Base-by-base conservation (phyloP, 371 early-diverging fungal genomes). In the Zancudomyces culisetae region DNA sequence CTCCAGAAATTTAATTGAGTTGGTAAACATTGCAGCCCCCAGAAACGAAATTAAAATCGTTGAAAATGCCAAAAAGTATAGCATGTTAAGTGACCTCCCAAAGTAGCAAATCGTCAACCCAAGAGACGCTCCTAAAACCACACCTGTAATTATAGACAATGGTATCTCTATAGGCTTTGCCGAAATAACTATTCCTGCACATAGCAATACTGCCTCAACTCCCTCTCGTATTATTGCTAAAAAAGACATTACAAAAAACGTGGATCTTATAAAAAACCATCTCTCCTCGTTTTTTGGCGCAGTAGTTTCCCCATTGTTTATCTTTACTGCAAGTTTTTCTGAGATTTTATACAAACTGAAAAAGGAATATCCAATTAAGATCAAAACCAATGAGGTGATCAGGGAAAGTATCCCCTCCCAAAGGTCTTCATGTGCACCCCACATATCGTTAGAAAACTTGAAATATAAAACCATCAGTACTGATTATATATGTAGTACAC, bases 151-250 rank as follows among this genome's bases (percentile, higher is more conserved):
- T 29, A 75, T 79, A 12, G 90, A 79, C 39, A 85, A 61, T 15
- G 90, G 90, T 52, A 89, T 79, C 1, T 84, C 71, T 26, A 70
- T 70, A 1, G 79, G 74, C 18, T 70, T 60, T 26, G 78, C 76
- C 40, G 73, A 63, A 27, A 85, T 62, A 0, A 81, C 74, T 57
- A 87, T 84, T 41, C 87, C 89, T 52, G 78, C 85, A 45, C 86
- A 74, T 61, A 87, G 83, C 0, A 89, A 75, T 3, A 89, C 72
- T 18, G 81, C 68, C 52, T 65, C 66, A 18, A 89, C 69, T 3
- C 85, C 85, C 69, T 87, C 87, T 24, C 90, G 71, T 35, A 84
- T 62, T 1, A 89, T 75, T 3, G 87, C 84, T 49, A 85, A 61
- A 52, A 82, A 79, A 1, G 90, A 85, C 21, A 65, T 60, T 45